Base-by-base conservation (phyloP, 257 asterid genomes). In the Forsythia suspensa region DNA sequence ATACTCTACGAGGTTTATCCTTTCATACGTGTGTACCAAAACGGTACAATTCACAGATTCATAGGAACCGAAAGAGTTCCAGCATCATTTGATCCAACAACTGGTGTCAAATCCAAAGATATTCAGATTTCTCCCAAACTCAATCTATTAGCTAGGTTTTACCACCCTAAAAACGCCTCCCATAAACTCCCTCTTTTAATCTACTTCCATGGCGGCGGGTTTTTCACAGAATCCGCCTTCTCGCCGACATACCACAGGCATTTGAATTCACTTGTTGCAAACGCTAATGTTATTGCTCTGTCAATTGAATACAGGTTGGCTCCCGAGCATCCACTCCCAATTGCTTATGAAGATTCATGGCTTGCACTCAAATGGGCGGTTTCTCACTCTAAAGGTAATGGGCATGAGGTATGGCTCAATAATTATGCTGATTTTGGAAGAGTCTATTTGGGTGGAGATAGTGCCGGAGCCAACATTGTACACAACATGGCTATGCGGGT, bases 151-250 rank as follows among this genome's bases (percentile, higher is more conserved):
- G 96, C 91, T 9, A 75, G 96, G 68, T 67, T 91, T 21, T 86
- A 82, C 87, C 77, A 85, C 1, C 96, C 96, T 44, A 51, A 55
- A 15, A 63, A 52, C 67, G 51, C 85, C 36, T 77, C 39, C 16
- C 46, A 52, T 0, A 89, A 89, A 68, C 86, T 88, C 20, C 92
- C 96, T 6, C 72, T 91, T 1, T 48, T 89, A 0, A 80, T 91
- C 6, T 91, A 82, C 81, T 82, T 79, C 63, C 92, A 91, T 61
- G 96, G 96, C 37, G 96, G 96, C 2, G 94, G 82, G 5, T 91
- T 85, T 41, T 39, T 84, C 0, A 8, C 77, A 2, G 85, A 75
- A 63, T 89, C 94, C 4, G 86, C 94, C 8, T 91, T 87, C 77
- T 79, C 87, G 2, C 78, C 82, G 0, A 11, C 68, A 0, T 85